Percentiles rank a stretch among this genome's conserved stretches.
These are phyloP conservation scores for Aspergillus neoniger DNA, from an alignment of 2,329 filamentous ascomycete species.

Conservation along the genomic window DNA sequence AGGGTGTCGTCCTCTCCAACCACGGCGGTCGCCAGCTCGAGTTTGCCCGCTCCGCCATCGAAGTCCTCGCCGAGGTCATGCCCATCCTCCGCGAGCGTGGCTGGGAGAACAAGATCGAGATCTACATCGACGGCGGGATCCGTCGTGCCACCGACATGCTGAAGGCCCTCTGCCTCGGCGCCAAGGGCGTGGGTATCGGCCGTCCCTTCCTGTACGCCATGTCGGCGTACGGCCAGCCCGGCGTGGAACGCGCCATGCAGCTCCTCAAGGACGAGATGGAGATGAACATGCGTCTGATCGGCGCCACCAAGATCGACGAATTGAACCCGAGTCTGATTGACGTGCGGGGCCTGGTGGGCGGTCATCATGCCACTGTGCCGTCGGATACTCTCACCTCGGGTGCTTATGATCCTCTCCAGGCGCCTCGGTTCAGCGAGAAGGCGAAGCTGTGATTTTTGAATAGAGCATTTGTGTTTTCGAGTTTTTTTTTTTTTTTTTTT, in stretches of 20 bases:
- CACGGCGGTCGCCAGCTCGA: slow-evolving; percentile 95
- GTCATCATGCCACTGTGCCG: slow-evolving; percentile 61
- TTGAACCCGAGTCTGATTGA: slow-evolving; percentile 82
- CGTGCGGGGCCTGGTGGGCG: slow-evolving; percentile 63
- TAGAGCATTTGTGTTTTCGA: background rate
- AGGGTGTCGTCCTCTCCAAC: slow-evolving; percentile 92
- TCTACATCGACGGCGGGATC: slow-evolving; percentile 89
- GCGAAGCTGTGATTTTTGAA: slow-evolving; percentile 38
- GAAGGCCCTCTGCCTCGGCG: slow-evolving; percentile 91
- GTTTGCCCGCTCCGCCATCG: slow-evolving; percentile 83
- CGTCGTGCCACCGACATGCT: slow-evolving; percentile 90
- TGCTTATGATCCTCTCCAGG: slow-evolving; percentile 59
- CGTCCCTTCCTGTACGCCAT: slow-evolving; percentile 95
- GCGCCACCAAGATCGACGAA: slow-evolving; percentile 71
- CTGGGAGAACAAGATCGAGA: slow-evolving; percentile 74
- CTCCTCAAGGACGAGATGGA: slow-evolving; percentile 94
- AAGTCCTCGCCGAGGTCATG: slow-evolving; percentile 92
- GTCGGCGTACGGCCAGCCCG: slow-evolving; percentile 82
- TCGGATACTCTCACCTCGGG: slow-evolving; percentile 61
- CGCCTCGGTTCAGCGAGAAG: slow-evolving; percentile 53
- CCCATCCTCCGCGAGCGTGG: slow-evolving; percentile 75
- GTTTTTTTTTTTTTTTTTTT: background rate
- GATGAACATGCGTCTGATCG: slow-evolving; percentile 97
- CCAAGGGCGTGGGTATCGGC: slow-evolving; percentile 89
- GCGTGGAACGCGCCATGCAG: slow-evolving; percentile 90